Base-by-base conservation (phyloP, 2,329 filamentous ascomycete species). In the Aspergillus calidoustus region DNA sequence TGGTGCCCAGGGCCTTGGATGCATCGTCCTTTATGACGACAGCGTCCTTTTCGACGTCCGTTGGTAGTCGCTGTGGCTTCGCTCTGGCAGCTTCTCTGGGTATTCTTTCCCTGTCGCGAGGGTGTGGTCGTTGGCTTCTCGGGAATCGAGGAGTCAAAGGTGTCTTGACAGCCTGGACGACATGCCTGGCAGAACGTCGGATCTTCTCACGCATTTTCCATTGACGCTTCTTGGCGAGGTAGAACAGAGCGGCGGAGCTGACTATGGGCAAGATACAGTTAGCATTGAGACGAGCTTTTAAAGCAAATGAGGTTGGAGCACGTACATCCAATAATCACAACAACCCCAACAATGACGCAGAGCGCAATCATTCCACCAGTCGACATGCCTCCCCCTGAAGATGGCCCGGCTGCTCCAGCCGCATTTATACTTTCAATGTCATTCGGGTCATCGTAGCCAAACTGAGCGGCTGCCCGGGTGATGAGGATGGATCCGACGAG, bases 301-400 rank as follows among this genome's bases (percentile, higher is more conserved):
- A 3, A n/a, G 7, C 34, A 11, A 31, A 51, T 13, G 22, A 11
- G 22, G 7, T n/a, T 19, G 23, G 17, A 25, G 31, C 49, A 63
- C 66, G 49, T 22, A 69, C 67, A 54, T 64, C 67, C 67, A 19
- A 69, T 59, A 13, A 68, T 28, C 23, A 66, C 63, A 5, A 69
- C 67, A 5, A 69, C 46, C 2, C 66, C 67, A 11, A 63, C 67
- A 15, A 69, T 63, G 1, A 64, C 65, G 34, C 66, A 67, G 7
- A 69, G 48, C 3, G 60, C 59, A 19, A 69, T 69, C 62, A 69
- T 68, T 17, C 67, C 67, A 34, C 53, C 64, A 4, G 55, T 61
- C 7, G 66, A 64, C 17, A 68, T 43, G 34, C 60, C 60, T 3
- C 58, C 59, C 1, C 53, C 58, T 7, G 59, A 59, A 5, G 54